Evolutionary conservation across 177 flowering plant genomes (phyloP).

Genomic region (Vitis hybrid): DNA sequence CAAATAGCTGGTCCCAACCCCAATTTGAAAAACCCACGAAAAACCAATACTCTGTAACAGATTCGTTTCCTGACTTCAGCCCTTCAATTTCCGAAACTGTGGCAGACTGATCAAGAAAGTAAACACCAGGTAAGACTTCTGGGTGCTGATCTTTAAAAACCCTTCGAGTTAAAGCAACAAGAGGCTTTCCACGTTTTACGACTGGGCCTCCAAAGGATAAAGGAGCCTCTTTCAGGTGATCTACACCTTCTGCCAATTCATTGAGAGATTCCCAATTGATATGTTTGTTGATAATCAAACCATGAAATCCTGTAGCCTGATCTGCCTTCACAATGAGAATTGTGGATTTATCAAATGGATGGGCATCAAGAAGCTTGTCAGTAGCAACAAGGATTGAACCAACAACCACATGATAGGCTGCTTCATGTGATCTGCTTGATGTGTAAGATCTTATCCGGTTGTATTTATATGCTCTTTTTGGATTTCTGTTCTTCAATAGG

Average conservation of each 20-base stretch:
- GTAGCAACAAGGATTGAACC: slow-evolving; percentile 79
- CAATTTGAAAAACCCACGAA: slow-evolving; percentile 82
- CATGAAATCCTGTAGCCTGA: slow-evolving; percentile 54
- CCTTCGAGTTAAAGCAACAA: slow-evolving; percentile 51
- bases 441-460: slow-evolving; percentile 17
- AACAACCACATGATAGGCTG: slow-evolving; percentile 26
- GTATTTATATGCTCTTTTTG: slow-evolving; percentile 12
- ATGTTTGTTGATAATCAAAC: slow-evolving; percentile 78
- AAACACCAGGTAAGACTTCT: slow-evolving; percentile 58
- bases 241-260: slow-evolving; percentile 38
- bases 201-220: slow-evolving; percentile 85
- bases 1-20: slow-evolving; percentile 80
- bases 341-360: slow-evolving; percentile 65
- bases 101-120: slow-evolving; percentile 63
- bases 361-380: slow-evolving; percentile 48
- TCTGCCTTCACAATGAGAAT: slow-evolving; percentile 76
- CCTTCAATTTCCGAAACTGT: slow-evolving; percentile 42
- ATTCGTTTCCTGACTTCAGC: slow-evolving; percentile 43
- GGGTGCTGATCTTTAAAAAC: slow-evolving; percentile 19
- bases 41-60: slow-evolving; percentile 68
- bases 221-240: slow-evolving; percentile 63
- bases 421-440: slow-evolving; percentile 21
- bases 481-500: slow-evolving; percentile 26
- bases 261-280: slow-evolving; percentile 63
- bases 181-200: slow-evolving; percentile 50